Percentiles rank a stretch among this genome's conserved stretches.
Evolutionary conservation across 2,329 filamentous ascomycete genomes (phyloP).

Genomic region (Cadophora sp.): DNA sequence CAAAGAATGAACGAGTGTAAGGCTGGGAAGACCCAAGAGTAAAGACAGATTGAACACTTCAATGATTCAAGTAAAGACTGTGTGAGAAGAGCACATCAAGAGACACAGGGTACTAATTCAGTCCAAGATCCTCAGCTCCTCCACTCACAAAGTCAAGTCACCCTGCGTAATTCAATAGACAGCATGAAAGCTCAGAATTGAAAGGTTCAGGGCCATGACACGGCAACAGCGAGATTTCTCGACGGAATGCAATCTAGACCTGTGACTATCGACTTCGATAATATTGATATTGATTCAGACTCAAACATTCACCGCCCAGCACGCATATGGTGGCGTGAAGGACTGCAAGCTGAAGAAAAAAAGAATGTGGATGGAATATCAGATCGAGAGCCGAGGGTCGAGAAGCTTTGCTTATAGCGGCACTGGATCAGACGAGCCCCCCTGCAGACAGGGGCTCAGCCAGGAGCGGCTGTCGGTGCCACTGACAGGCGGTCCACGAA

Average conservation of each 20-base stretch:
- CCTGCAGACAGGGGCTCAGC: neutral
- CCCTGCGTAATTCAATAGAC: neutral
- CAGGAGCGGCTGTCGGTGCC: neutral
- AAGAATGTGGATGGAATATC: neutral
- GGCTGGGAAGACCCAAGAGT: slow-evolving; percentile 7
- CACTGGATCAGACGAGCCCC: slow-evolving; percentile 2
- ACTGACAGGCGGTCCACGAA: neutral
- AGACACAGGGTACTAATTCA: neutral
- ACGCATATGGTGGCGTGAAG: slow-evolving; percentile 13
- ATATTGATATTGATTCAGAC: slow-evolving; percentile 22
- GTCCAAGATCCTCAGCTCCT: neutral
- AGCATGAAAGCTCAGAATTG: slow-evolving; percentile 12
- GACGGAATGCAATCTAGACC: neutral
- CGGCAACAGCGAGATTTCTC: neutral
- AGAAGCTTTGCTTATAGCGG: slow-evolving; percentile 13
- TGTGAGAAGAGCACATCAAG: neutral
- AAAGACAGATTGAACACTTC: slow-evolving; percentile 17
- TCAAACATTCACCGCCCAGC: neutral
- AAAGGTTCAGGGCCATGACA: neutral
- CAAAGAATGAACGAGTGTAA: slow-evolving; percentile 14
- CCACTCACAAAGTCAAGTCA: neutral
- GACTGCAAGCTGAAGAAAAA: slow-evolving; percentile 18
- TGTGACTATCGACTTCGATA: slow-evolving; percentile 21
- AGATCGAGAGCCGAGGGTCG: neutral
- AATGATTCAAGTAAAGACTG: slow-evolving; percentile 5